A percentile compares a stretch with the other conserved stretches of the same genome.
Conservation (phyloP, 2,329 filamentous ascomycete genomes). For the Zelopaecilomyces penicillatus region DNA sequence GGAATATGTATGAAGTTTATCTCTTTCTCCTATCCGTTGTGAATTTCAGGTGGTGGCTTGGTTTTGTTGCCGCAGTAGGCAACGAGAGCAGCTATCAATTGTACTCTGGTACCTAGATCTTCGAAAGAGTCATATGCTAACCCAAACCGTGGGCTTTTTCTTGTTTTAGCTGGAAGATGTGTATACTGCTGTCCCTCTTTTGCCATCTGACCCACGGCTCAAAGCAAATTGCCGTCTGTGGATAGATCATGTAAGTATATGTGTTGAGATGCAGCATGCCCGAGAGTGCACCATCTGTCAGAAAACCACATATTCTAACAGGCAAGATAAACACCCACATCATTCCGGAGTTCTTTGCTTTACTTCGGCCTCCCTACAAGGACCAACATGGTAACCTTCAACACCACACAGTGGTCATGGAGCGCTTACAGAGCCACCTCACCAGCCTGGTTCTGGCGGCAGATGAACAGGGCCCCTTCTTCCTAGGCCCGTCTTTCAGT, state of each 20-base stretch:
- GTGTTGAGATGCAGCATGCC: too few relatives aligned
- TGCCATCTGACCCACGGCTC: constrained; percentile 56
- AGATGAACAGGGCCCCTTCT: constrained; percentile 56
- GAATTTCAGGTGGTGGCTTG: too few relatives aligned
- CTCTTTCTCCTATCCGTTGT: too few relatives aligned
- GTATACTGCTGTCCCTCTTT: constrained; percentile 47
- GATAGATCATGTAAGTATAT: constrained; percentile 61
- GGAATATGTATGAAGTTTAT: constrained; percentile 58
- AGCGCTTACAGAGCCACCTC: constrained; percentile 59
- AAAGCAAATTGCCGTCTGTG: constrained; percentile 71
- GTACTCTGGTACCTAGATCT: too few relatives aligned
- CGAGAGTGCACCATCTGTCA: background rate
- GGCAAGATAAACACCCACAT: constrained; percentile 66
- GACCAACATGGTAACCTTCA: constrained; percentile 44
- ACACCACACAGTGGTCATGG: constrained; percentile 24
- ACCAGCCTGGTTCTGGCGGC: constrained; percentile 39
- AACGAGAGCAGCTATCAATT: too few relatives aligned
- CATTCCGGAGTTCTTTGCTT: constrained; percentile 66
- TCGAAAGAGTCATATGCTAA: too few relatives aligned
- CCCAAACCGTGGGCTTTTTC: background rate
- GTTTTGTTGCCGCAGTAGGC: too few relatives aligned
- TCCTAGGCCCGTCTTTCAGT: constrained; percentile 44
- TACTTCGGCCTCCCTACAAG: constrained; percentile 55
- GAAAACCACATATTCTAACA: background rate
- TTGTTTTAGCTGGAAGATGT: constrained; percentile 62